Evolutionary conservation across 345 rosid species (phyloP).

Genomic region (Diplotaxis tenuifolia): DNA sequence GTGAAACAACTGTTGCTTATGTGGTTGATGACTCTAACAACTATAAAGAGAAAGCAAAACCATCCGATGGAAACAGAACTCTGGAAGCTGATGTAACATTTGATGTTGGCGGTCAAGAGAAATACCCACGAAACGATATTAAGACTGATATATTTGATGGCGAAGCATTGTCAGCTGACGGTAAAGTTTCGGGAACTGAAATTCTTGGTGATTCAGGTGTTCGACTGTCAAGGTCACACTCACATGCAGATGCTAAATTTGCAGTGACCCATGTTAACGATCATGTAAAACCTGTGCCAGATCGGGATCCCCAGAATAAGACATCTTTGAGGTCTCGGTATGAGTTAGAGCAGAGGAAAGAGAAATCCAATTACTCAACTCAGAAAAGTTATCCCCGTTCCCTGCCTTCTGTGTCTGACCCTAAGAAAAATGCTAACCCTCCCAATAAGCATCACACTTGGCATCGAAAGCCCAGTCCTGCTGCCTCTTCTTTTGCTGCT

Average conservation of each 20-base stretch:
- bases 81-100: conserved; percentile 33
- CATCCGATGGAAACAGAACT: conserved; percentile 11
- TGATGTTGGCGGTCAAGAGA: conserved; percentile 45
- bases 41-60: conserved; percentile 9
- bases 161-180: conserved; percentile 36
- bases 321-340: conserved; percentile 27
- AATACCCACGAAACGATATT: conserved; percentile 20
- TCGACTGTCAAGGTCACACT: conserved; percentile 32
- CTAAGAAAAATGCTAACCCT: conserved; percentile 49
- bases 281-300: conserved; percentile 36
- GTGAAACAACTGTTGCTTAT: conserved; percentile 15
- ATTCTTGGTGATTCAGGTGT: conserved; percentile 27
- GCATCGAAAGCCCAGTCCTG: conserved; percentile 52
- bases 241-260: conserved; percentile 36
- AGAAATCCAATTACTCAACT: conserved; percentile 35
- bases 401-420: conserved; percentile 43
- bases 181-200: conserved; percentile 33
- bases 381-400: conserved; percentile 45
- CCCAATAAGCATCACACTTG: conserved; percentile 70
- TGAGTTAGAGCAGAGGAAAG: conserved; percentile 45
- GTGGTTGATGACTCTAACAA: conserved; percentile 19
- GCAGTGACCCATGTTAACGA: conserved; percentile 32
- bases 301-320: conserved; percentile 35
- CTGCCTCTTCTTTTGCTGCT: conserved; percentile 38
- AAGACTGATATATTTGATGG: conserved; percentile 23